A percentile compares a stretch with the other conserved stretches of the same genome.
Evolutionary conservation across 805 yeast species (phyloP).

Genomic region (Wickerhamiella occidentalis): DNA sequence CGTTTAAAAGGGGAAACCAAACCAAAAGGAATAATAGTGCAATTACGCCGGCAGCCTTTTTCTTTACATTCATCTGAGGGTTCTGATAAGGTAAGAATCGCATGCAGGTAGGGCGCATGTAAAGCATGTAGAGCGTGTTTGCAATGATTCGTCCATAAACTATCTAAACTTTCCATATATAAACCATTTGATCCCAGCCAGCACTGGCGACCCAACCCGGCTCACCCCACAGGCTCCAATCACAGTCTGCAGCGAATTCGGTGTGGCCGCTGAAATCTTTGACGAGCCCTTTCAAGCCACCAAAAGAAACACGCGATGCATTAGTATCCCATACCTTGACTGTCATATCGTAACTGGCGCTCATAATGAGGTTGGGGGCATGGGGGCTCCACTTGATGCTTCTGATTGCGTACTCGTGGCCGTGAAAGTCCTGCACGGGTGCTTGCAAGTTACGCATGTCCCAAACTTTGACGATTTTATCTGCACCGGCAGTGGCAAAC

Average conservation of each 20-base stretch:
- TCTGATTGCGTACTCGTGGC: conserved; percentile 83
- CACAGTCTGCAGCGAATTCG: conserved; percentile 87
- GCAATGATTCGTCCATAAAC: too few relatives aligned
- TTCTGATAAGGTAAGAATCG: too few relatives aligned
- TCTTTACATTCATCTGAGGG: too few relatives aligned
- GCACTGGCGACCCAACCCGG: conserved; percentile 92
- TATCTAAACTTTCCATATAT: conserved; percentile 53
- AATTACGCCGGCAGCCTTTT: not conserved
- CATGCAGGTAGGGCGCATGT: too few relatives aligned
- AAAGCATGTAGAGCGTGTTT: too few relatives aligned
- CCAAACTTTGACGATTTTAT: conserved; percentile 74
- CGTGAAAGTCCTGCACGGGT: conserved; percentile 64
- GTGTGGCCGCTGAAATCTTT: conserved; percentile 56
- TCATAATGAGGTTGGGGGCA: conserved; percentile 50
- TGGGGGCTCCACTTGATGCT: conserved; percentile 87
- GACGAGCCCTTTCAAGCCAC: conserved; percentile 34
- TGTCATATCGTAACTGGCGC: conserved; percentile 88
- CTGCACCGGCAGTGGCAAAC: conserved; percentile 87
- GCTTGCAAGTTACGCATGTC: conserved; percentile 64
- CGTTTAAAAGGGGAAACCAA: too few relatives aligned
- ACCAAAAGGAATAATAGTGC: too few relatives aligned
- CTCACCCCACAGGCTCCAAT: conserved; percentile 93
- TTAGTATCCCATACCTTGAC: conserved; percentile 75
- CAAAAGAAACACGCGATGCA: conserved; percentile 27
- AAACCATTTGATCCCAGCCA: conserved; percentile 94